Conservation (phyloP, 306 rosid species). For the Rosa multiflora region DNA sequence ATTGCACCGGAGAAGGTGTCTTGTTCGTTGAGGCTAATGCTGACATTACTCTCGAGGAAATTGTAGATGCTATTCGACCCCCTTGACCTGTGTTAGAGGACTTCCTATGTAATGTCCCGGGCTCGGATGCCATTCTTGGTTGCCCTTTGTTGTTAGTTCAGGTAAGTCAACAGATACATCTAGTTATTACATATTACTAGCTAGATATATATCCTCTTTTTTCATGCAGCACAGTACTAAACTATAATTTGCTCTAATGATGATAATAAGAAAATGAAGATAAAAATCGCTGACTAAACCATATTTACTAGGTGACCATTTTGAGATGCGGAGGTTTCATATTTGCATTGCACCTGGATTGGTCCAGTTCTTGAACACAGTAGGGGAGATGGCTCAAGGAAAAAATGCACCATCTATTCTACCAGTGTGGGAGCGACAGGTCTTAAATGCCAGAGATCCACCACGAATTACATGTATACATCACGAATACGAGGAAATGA, state of each 20-base stretch:
- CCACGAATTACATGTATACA: slow-evolving; percentile 13
- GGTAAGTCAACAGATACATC: too few relatives aligned
- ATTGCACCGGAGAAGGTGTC: slow-evolving; percentile 27
- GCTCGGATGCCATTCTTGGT: slow-evolving; percentile 8
- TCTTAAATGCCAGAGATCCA: slow-evolving; percentile 30
- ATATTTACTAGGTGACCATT: too few relatives aligned
- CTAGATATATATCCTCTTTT: too few relatives aligned
- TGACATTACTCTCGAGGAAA: slow-evolving; percentile 5
- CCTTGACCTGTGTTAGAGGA: slow-evolving; percentile 25
- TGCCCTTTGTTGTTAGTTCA: too few relatives aligned
- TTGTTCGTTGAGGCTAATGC: slow-evolving; percentile 31
- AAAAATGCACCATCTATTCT: background rate
- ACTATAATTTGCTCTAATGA: too few relatives aligned
- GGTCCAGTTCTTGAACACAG: slow-evolving; percentile 20
- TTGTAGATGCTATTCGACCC: slow-evolving; percentile 19
- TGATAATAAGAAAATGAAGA: too few relatives aligned
- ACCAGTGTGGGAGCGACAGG: slow-evolving; percentile 32
- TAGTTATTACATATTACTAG: too few relatives aligned
- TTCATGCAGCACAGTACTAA: too few relatives aligned
- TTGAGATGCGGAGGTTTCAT: too few relatives aligned
- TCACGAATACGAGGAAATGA: slow-evolving; percentile 11
- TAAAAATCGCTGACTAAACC: too few relatives aligned
- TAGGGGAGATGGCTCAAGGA: slow-evolving; percentile 25
- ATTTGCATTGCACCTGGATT: too few relatives aligned
- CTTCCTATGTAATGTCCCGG: slow-evolving; percentile 10